These are phyloP conservation scores for Draba incana DNA, from an alignment of 345 rosid species.

Conservation along the genomic window DNA sequence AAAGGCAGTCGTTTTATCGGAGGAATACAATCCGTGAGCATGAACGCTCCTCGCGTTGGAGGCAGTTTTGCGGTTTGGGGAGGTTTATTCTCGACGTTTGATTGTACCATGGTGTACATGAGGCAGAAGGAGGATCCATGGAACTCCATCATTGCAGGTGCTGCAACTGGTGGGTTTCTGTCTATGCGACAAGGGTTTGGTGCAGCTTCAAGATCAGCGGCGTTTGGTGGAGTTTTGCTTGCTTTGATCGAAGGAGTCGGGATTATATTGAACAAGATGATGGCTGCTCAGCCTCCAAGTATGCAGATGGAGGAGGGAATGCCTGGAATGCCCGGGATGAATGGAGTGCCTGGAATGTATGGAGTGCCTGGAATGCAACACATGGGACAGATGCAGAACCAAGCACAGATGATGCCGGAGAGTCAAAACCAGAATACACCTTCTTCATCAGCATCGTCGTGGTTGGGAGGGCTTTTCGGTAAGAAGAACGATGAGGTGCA, in stretches of 20 bases:
- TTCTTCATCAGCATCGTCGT: conserved; percentile 42
- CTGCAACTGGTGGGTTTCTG: conserved; percentile 81
- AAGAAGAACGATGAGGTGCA: conserved; percentile 48
- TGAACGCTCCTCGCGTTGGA: conserved; percentile 80
- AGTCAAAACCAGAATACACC: conserved; percentile 30
- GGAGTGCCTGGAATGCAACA: background rate
- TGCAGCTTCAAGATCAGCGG: conserved; percentile 58
- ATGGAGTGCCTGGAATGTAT: conserved; percentile 25
- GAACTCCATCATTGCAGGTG: conserved; percentile 85
- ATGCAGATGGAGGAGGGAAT: conserved; percentile 51
- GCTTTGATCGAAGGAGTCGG: conserved; percentile 88
- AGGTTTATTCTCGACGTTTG: conserved; percentile 75
- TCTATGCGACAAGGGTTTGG: conserved; percentile 70
- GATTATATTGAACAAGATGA: conserved; percentile 66
- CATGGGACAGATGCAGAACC: conserved; percentile 42
- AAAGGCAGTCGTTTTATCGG: conserved; percentile 60
- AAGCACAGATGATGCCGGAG: conserved; percentile 39
- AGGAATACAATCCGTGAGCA: conserved; percentile 66
- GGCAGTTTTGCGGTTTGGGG: conserved; percentile 92
- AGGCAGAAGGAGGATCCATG: conserved; percentile 91
- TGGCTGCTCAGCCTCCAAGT: conserved; percentile 54
- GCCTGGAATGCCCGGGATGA: conserved; percentile 42
- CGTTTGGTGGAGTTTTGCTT: conserved; percentile 65
- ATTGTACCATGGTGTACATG: conserved; percentile 74
- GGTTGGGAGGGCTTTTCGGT: conserved; percentile 68